Conservation (phyloP, 306 rosid genomes). For the Senna tora region DNA sequence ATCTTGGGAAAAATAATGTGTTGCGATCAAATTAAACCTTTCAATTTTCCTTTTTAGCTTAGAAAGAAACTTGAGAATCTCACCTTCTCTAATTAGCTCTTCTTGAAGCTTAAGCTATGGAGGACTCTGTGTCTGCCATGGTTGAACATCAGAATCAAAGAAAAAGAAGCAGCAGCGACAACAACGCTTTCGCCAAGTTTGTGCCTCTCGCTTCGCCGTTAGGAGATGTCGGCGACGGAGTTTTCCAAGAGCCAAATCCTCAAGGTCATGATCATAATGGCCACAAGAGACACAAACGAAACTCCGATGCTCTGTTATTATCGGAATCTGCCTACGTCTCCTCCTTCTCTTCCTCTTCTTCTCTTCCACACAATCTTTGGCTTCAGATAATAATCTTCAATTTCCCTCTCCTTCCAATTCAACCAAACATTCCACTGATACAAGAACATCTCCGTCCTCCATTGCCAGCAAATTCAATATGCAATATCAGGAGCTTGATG, state of each 20-base stretch:
- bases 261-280: conserved; percentile 14
- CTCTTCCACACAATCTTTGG: conserved; percentile 22
- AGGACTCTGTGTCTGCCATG: conserved; percentile 13
- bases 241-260: neutral
- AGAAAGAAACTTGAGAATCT: neutral
- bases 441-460: conserved; percentile 34
- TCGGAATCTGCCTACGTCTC: conserved; percentile 3
- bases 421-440: conserved; percentile 14
- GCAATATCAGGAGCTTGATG: conserved; percentile 6
- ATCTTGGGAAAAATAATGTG: neutral
- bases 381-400: neutral
- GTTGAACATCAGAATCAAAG: conserved; percentile 18
- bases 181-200: conserved; percentile 34
- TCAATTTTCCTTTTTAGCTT: neutral
- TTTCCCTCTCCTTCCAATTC: conserved; percentile 33
- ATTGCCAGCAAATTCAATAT: conserved; percentile 20
- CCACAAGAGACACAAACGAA: conserved; percentile 34
- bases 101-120: conserved; percentile 2
- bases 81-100: neutral
- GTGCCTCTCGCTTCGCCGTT: conserved; percentile 32
- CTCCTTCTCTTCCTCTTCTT: neutral
- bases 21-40: neutral
- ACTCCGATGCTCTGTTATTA: neutral
- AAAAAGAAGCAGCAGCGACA: conserved; percentile 35
- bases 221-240: conserved; percentile 18